Evolutionary conservation across 345 rosid genomes (phyloP), one percentile per base, ranked within the genome.

Genomic region (Murraya paniculata): DNA sequence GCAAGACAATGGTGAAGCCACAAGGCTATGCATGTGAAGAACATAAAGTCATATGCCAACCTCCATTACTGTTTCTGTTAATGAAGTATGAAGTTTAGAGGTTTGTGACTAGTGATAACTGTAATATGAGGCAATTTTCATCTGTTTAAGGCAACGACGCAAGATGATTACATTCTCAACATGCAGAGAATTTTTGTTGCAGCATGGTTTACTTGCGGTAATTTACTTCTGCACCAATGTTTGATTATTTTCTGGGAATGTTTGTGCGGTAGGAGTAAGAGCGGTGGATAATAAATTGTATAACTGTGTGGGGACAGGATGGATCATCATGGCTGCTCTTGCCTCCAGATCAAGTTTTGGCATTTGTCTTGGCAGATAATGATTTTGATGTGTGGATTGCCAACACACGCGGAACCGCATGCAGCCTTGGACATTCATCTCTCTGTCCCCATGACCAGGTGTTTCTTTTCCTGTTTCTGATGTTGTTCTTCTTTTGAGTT

Each of bases 91-190:
- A 61, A 62, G 62, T 61, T 13, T 22, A 11, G 64, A 30, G 71
- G 50, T n/a, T 65, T 35, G 55, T 53, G 53, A 33, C 14, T 13
- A 55, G 64, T 48, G 76, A 18, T 9, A 1, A 27, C 10, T 16
- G 7, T 4, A 27, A 38, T 45, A 53, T 65, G 38, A 27, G 27
- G 19, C n/a, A 41, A 18, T 31, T 56, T 69, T 57, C 50, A 41
- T 81, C 33, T 38, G 59, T 79, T 83, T 65, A 73, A 89, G 92
- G 92, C 87, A 27, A 86, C 87, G 0, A 89, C 90, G 5, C 31
- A 81, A 65, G 90, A 89, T 81, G 95, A 91, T 19, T 89, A 78
- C 55, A 81, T 88, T 70, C 90, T 91, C 24, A 81, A 87, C 80
- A 14, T 91, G 68, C 93, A 84, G 79, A 85, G 90, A 57, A 88